phyloP scores from a whole-genome alignment of 164 flowering plant genomes.

The Chloranthus sessilifolius region DNA sequence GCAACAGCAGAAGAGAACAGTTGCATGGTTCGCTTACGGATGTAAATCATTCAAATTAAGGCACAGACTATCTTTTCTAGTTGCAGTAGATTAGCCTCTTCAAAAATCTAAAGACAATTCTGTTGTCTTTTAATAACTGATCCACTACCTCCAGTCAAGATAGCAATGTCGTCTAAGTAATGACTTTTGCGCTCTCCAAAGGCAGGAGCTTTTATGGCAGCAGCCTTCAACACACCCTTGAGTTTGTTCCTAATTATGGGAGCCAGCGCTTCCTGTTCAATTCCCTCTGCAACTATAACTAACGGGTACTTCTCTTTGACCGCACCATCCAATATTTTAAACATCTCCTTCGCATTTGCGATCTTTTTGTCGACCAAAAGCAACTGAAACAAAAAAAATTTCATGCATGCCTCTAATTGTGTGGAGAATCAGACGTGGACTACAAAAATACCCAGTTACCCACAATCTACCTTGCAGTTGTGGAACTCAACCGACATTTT shows the following conservation, averaged over 20 bases:
- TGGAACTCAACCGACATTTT: constrained; percentile 62
- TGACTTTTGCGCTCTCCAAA: constrained; percentile 91
- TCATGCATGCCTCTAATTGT: constrained; percentile 20
- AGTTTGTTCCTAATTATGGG: constrained; percentile 81
- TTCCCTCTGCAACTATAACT: constrained; percentile 70
- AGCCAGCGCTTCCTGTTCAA: constrained; percentile 82
- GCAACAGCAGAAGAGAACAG: too few relatives aligned
- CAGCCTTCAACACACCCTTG: constrained; percentile 66
- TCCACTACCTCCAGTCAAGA: constrained; percentile 75
- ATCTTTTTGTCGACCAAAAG: constrained; percentile 89
- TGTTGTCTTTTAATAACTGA: not conserved
- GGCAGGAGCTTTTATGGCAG: constrained; percentile 86
- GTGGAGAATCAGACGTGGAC: not conserved
- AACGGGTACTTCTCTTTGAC: constrained; percentile 73
- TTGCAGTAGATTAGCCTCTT: not conserved
- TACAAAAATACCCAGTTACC: not conserved
- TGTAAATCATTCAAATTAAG: not conserved
- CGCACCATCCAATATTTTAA: constrained; percentile 66
- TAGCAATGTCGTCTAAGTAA: constrained; percentile 84
- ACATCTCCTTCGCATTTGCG: constrained; percentile 59
- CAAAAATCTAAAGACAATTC: not conserved
- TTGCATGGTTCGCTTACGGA: too few relatives aligned
- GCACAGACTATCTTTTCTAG: not conserved
- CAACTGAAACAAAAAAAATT: constrained; percentile 56
- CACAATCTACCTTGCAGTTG: constrained; percentile 61